Evolutionary conservation across 1,284 basidiomycete genomes (phyloP), one percentile per base, ranked within the genome.

Genomic region (Golubevia sp.): DNA sequence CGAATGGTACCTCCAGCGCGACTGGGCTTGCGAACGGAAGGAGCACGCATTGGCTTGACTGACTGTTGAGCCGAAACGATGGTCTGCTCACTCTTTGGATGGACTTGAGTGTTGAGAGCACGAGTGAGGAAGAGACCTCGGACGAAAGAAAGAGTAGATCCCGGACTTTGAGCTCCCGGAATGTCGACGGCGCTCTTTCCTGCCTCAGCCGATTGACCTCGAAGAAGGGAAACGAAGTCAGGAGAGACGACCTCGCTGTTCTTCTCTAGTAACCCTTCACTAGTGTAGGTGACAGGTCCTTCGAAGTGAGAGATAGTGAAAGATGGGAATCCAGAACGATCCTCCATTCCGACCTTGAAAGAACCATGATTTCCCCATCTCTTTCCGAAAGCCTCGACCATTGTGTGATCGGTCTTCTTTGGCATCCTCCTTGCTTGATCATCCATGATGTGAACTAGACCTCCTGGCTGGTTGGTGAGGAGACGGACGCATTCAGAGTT

Each of bases 401-500:
- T 97, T 2, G 91, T 93, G 62, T 91, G 88, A 76, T 97, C 93
- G 5, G 90, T 94, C 89, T 95, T 96, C 86, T 94, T 94, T 38
- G 92, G 90, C 67, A 89, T 88, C 49, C 92, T 88, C 18, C 91
- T 88, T 8, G 94, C 91, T 84, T 97, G 94, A 79, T 99, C 96
- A 81, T 98, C 95, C 90, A 98, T 93, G 84, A 98, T 98, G 80
- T 96, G 93, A 58, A 97, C 90, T 30, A 99, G 87, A 2, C 97
- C 96, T 15, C 93, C 93, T 1, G 93, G 94, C 70, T 88, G 88
- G 82, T 94, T 91, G 76, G 93, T 91, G 51, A 99, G 86, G 54
- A 99, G 86, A 11, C 92, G 90, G 34, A 98, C 84, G 71, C 92
- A 93, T 82, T 98, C 94, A 15, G 91, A 85, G 84, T 98, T 97